Conservation (phyloP, 805 yeast species). For the Vanderwaltozyma tropicalis region DNA sequence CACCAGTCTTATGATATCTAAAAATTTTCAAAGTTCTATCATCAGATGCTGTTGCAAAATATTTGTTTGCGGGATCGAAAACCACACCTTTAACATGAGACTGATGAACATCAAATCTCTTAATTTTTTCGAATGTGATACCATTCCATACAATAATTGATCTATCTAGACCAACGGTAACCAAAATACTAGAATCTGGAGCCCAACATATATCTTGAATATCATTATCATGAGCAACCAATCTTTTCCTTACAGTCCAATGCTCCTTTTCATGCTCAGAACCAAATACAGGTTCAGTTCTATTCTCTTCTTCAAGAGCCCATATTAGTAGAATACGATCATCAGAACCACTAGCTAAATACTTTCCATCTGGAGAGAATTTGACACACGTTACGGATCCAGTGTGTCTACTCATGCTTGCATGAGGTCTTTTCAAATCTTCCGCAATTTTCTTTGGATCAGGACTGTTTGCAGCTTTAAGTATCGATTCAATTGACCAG, state of each 20-base stretch:
- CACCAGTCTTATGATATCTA: slow-evolving; percentile 66
- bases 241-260: slow-evolving; percentile 87
- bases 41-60: slow-evolving; percentile 93
- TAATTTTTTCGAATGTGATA: slow-evolving; percentile 72
- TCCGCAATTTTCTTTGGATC: slow-evolving; percentile 8
- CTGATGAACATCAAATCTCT: slow-evolving; percentile 84
- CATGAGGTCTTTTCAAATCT: slow-evolving; percentile 44
- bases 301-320: slow-evolving; percentile 70
- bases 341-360: slow-evolving; percentile 90
- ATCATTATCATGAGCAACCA: slow-evolving; percentile 96
- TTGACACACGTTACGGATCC: slow-evolving; percentile 94
- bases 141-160: slow-evolving; percentile 93
- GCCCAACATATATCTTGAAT: slow-evolving; percentile 98
- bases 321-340: slow-evolving; percentile 85
- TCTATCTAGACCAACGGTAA: slow-evolving; percentile 90
- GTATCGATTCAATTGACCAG: slow-evolving; percentile 61
- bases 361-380: slow-evolving; percentile 86
- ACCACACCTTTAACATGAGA: slow-evolving; percentile 94
- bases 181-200: slow-evolving; percentile 82
- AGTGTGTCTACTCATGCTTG: slow-evolving; percentile 89
- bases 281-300: slow-evolving; percentile 47
- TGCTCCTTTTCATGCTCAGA: slow-evolving; percentile 71
- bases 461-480: slow-evolving; percentile 26
- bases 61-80: slow-evolving; percentile 96
- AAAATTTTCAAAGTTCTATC: slow-evolving; percentile 85